These are phyloP conservation scores for Quercus ilex DNA, from an alignment of 306 rosid genomes.

Conservation along the genomic window DNA sequence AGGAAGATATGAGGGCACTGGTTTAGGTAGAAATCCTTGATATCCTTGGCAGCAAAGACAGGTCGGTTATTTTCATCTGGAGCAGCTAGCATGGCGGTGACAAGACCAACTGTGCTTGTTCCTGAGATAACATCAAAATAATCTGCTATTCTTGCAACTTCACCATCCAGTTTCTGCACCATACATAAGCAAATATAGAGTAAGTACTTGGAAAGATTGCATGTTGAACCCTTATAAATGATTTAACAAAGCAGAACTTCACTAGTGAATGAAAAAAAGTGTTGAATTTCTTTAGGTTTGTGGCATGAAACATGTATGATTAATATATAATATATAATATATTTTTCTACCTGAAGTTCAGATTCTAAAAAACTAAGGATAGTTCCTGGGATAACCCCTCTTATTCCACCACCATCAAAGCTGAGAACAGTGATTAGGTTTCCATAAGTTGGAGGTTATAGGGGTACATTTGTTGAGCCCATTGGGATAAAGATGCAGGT, in stretches of 20 bases:
- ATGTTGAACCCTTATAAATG: neutral
- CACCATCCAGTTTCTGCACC: slow-evolving; percentile 61
- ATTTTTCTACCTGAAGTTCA: slow-evolving; percentile 50
- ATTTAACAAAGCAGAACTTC: no score
- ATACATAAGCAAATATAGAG: neutral
- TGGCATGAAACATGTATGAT: no score
- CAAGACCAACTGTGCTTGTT: slow-evolving; percentile 46
- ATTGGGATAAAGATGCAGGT: no score
- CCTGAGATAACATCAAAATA: slow-evolving; percentile 63
- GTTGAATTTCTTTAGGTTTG: no score
- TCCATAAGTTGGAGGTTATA: slow-evolving; percentile 54
- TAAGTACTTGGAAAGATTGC: neutral
- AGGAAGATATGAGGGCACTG: slow-evolving; percentile 45
- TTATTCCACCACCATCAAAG: slow-evolving; percentile 64
- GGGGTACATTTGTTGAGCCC: no score
- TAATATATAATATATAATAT: no score
- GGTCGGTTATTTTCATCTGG: slow-evolving; percentile 31
- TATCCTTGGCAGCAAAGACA: slow-evolving; percentile 32
- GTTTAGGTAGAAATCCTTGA: slow-evolving; percentile 30
- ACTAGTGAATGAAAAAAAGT: no score
- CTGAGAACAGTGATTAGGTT: slow-evolving; percentile 57
- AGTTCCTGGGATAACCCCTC: slow-evolving; percentile 61
- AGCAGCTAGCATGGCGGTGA: slow-evolving; percentile 38
- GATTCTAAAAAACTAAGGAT: slow-evolving; percentile 54
- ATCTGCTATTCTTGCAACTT: slow-evolving; percentile 53